These are phyloP conservation scores for Leucogyrophana mollusca DNA, from an alignment of 768 basidiomycete genomes.

Conservation along the genomic window DNA sequence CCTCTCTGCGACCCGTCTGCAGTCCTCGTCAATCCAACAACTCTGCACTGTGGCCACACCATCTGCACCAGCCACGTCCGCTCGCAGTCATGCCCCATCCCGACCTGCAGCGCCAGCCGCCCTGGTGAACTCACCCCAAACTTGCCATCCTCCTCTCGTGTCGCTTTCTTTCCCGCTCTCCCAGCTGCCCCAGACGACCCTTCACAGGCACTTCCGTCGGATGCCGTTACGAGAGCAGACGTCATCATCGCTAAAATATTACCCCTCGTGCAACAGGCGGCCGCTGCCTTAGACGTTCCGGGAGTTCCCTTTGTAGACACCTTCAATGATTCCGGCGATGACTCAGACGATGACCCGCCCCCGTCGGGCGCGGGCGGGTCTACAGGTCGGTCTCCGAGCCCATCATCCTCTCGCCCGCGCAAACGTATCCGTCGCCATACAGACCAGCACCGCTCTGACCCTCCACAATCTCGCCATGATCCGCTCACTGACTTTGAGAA, in stretches of 20 bases:
- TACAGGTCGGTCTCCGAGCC: slow-evolving; percentile 6
- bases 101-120: slow-evolving; percentile 28
- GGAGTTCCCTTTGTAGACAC: slow-evolving; percentile 18
- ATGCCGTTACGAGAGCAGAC: slow-evolving; percentile 32
- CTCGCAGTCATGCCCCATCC: slow-evolving; percentile 31
- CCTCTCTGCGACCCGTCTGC: slow-evolving; percentile 45
- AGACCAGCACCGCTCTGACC: slow-evolving; percentile 29
- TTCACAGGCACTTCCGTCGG: neutral
- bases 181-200: slow-evolving; percentile 26
- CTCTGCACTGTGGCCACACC: slow-evolving; percentile 82
- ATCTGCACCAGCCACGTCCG: slow-evolving; percentile 62
- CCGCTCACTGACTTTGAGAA: slow-evolving; percentile 50
- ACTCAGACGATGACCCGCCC: slow-evolving; percentile 24
- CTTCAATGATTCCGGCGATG: slow-evolving; percentile 27
- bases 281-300: slow-evolving; percentile 7
- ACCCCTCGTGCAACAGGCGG: slow-evolving; percentile 35
- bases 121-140: slow-evolving; percentile 24
- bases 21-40: slow-evolving; percentile 45
- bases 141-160: slow-evolving; percentile 41
- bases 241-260: slow-evolving; percentile 60
- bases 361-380: slow-evolving; percentile 9
- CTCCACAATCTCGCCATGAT: slow-evolving; percentile 22
- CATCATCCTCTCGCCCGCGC: slow-evolving; percentile 26
- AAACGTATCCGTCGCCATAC: slow-evolving; percentile 25
- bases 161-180: slow-evolving; percentile 35